Base-by-base conservation (phyloP, 768 basidiomycete genomes). In the Tulasnella sp. region DNA sequence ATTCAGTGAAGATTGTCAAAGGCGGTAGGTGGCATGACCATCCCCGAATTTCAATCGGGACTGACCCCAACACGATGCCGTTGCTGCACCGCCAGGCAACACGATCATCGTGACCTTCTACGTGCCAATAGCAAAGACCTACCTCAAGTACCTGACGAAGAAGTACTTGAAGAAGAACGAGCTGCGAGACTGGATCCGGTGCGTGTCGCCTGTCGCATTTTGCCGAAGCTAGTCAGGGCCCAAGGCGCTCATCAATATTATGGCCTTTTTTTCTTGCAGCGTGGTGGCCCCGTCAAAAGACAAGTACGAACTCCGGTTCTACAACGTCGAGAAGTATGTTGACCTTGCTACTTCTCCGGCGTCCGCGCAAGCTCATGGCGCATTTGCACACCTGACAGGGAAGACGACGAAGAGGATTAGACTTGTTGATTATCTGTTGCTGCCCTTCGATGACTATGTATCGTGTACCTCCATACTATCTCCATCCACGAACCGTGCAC, bases 121-220 rank as follows among this genome's bases (percentile, higher is more conserved):
- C 83, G 91, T 97, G 84, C 91, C 94, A 77, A 92, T 98, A 86
- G 98, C 97, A 73, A 99, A 99, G 87, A 90, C 94, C 78, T 98
- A 98, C 86, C 91, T 98, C 84, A 98, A 99, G 86, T 99, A 99
- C 87, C 88, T 99, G 79, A 98, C 97, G 80, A 99, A 99, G 90
- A 97, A 97, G 88, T 96, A 95, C 89, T 89, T 99, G 86, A 99
- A 99, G 90, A 98, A 98, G 90, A 96, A 96, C 87, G 86, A 88
- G 69, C 89, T 98, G 82, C 92, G 96, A 81, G 96, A 98, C 87
- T 98, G 95, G 93, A 95, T 98, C 84, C 96, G 95, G 90, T 91
- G 80, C 73, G 87, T 84, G 20, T 23, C 42, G 6, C 67, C 10
- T 51, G 29, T 70, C 71, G 39, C n/a, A 32, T 32, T 48, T 71